Conservation (phyloP, 2,329 filamentous ascomycete species). For the Botrytis fragariae region DNA sequence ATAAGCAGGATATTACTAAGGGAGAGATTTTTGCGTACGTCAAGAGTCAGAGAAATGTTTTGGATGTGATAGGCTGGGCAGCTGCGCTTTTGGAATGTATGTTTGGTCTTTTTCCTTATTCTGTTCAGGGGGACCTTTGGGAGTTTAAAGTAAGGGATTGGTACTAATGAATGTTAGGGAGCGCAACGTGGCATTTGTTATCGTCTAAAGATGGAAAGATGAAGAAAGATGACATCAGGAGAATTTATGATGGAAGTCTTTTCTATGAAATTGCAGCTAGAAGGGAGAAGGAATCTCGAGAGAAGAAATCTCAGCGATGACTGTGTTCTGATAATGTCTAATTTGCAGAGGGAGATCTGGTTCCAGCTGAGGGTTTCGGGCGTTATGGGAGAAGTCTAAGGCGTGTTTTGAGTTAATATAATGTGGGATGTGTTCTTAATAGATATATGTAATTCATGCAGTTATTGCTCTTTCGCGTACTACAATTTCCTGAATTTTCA, state of each 20-base stretch:
- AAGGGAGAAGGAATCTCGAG: conserved; percentile 20
- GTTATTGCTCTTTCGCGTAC: neutral
- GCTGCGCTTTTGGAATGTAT: conserved; percentile 38
- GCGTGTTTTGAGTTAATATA: neutral
- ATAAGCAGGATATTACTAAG: conserved; percentile 42
- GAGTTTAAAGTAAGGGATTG: neutral
- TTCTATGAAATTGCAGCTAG: conserved; percentile 45
- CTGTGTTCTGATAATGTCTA: too few relatives aligned
- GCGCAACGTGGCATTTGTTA: conserved; percentile 51
- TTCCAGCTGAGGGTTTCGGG: neutral
- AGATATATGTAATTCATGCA: neutral
- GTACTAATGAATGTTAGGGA: conserved; percentile 36
- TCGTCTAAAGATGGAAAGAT: conserved; percentile 55
- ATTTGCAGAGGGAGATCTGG: neutral
- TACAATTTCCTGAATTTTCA: neutral
- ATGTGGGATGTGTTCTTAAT: neutral
- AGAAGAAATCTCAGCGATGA: conserved; percentile 12
- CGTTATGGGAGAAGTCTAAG: neutral
- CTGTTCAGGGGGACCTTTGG: too few relatives aligned
- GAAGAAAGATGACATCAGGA: conserved; percentile 56
- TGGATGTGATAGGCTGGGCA: conserved; percentile 45
- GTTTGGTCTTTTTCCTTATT: conserved; percentile 22
- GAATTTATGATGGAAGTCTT: conserved; percentile 52
- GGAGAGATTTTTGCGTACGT: conserved; percentile 41
- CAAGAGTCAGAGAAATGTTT: conserved; percentile 43